Conservation (phyloP, 1,284 basidiomycete genomes). For the Malassezia vespertilionis region DNA sequence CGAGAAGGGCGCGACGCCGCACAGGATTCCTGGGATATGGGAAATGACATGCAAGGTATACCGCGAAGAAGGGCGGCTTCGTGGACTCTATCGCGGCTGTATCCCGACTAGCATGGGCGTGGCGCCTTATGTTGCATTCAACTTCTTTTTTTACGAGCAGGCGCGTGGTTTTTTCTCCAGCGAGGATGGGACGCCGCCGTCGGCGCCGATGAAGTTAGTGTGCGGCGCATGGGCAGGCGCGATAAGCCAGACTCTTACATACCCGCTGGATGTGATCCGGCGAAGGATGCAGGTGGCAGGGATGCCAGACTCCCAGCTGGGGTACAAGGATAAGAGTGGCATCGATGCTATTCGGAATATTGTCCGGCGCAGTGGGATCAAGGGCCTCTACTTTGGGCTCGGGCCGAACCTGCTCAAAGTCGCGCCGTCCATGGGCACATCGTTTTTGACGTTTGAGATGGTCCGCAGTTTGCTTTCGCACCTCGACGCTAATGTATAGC, state of each 20-base stretch:
- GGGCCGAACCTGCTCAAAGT: conserved; percentile 81
- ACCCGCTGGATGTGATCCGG: conserved; percentile 85
- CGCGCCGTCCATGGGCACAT: conserved; percentile 42
- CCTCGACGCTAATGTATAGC: too few relatives aligned
- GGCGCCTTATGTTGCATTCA: conserved; percentile 66
- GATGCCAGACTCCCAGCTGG: conserved; percentile 58
- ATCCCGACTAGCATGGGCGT: conserved; percentile 80
- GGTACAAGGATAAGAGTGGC: conserved; percentile 60
- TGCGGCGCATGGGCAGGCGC: conserved; percentile 54
- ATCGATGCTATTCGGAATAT: conserved; percentile 62
- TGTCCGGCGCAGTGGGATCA: conserved; percentile 61
- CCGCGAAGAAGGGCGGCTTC: conserved; percentile 75
- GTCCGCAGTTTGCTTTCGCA: conserved; percentile 14
- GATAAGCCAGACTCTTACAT: conserved; percentile 84
- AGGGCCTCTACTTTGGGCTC: conserved; percentile 70
- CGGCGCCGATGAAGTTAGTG: conserved; percentile 42
- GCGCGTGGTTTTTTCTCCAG: conserved; percentile 33
- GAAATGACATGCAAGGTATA: conserved; percentile 82
- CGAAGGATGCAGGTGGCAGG: conserved; percentile 92
- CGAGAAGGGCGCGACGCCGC: neutral
- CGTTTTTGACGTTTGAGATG: conserved; percentile 37
- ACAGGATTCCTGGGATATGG: conserved; percentile 59
- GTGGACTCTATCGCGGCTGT: conserved; percentile 75
- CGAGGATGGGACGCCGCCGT: conserved; percentile 32
- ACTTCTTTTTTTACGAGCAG: conserved; percentile 45